Percentiles rank a stretch among this genome's conserved stretches.
phyloP scores from a whole-genome alignment of 768 basidiomycete genomes.

The Phlebiopsis gigantea region DNA sequence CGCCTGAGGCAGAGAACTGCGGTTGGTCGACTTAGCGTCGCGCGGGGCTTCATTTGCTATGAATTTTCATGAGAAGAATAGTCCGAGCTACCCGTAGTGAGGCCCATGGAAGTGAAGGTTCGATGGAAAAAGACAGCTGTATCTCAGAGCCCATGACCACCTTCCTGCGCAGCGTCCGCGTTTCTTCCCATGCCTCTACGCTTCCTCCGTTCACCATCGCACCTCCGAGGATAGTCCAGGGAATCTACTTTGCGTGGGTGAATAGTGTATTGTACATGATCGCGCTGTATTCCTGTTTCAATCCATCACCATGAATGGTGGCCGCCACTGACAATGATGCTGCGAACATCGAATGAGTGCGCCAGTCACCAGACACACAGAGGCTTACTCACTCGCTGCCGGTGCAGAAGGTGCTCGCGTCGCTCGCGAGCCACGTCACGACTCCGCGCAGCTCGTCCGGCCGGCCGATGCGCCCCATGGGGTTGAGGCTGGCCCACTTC shows the following conservation, averaged over 20 bases:
- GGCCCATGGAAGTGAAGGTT: too few species aligned
- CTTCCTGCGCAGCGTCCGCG: neutral
- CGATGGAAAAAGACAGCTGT: too few species aligned
- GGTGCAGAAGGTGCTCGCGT: slow-evolving; percentile 74
- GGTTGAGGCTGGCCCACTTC: slow-evolving; percentile 67
- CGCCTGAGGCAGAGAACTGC: too few species aligned
- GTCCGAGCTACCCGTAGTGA: too few species aligned
- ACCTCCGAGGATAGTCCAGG: neutral
- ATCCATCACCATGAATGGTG: slow-evolving; percentile 53
- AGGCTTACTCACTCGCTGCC: slow-evolving; percentile 69
- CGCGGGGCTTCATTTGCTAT: too few species aligned
- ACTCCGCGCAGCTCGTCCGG: slow-evolving; percentile 73
- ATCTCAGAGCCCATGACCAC: neutral
- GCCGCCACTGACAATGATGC: slow-evolving; percentile 58
- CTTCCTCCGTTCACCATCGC: neutral
- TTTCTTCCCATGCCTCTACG: neutral
- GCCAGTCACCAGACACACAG: neutral
- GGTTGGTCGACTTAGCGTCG: too few species aligned
- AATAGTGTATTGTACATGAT: neutral
- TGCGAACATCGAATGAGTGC: slow-evolving; percentile 22
- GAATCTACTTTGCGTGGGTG: neutral
- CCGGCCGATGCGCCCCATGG: slow-evolving; percentile 64
- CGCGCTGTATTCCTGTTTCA: neutral
- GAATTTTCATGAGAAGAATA: too few species aligned
- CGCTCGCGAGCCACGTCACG: slow-evolving; percentile 64